Conservation (phyloP, 2,329 filamentous ascomycete species). For the Trichoderma simmonsii region DNA sequence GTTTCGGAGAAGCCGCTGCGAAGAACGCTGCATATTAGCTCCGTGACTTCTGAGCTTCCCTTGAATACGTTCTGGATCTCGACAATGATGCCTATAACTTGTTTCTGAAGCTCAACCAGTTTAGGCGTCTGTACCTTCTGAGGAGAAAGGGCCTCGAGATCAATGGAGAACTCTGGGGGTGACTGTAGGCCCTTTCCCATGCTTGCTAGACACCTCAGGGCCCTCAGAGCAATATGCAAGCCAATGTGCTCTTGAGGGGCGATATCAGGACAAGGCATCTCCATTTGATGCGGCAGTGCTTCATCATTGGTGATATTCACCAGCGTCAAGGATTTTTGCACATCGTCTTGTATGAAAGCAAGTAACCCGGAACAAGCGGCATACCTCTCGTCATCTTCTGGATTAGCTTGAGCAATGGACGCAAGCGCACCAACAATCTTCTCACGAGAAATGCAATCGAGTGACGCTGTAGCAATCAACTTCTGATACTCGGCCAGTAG, state of each 20-base stretch:
- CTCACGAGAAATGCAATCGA: slow-evolving; percentile 69
- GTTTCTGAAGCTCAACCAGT: slow-evolving; percentile 40
- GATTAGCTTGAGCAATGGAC: slow-evolving; percentile 69
- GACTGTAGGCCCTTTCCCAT: slow-evolving; percentile 72
- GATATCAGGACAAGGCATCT: slow-evolving; percentile 29
- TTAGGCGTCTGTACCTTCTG: background rate
- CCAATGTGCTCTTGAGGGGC: slow-evolving; percentile 41
- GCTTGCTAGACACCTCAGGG: slow-evolving; percentile 65
- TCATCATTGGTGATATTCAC: slow-evolving; percentile 16
- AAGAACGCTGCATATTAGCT: slow-evolving; percentile 68
- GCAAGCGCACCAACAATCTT: slow-evolving; percentile 71
- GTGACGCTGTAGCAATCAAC: slow-evolving; percentile 50
- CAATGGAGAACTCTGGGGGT: slow-evolving; percentile 62
- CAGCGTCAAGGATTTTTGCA: slow-evolving; percentile 26
- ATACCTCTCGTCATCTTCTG: slow-evolving; percentile 53
- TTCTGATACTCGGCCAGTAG: slow-evolving; percentile 70
- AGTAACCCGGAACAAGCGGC: slow-evolving; percentile 57
- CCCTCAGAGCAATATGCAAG: slow-evolving; percentile 49
- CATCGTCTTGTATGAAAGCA: slow-evolving; percentile 59
- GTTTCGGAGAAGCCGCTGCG: slow-evolving; percentile 73
- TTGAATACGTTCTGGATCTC: slow-evolving; percentile 53
- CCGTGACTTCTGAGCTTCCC: slow-evolving; percentile 63
- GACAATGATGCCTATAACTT: slow-evolving; percentile 46
- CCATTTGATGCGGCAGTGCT: background rate
- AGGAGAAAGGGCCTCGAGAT: slow-evolving; percentile 55